Base-by-base conservation (phyloP, 176 grass and related monocot species). In the Leersia perrieri region DNA sequence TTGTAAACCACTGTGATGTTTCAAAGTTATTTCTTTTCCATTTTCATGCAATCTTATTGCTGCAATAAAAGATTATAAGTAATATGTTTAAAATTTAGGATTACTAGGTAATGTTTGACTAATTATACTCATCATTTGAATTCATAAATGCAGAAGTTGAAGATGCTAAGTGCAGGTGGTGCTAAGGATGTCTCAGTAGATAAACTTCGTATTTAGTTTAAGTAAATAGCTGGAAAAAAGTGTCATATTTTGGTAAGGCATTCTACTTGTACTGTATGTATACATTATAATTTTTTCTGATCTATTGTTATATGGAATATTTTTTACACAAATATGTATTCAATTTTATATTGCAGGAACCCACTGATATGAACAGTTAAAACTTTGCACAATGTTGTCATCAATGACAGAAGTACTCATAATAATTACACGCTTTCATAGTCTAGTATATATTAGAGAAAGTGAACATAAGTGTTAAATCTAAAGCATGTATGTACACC, bases 71-170 rank as follows among this genome's bases (percentile, higher is more conserved):
- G 8, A n/a, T n/a, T n/a, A n/a, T n/a, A n/a, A n/a, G n/a, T n/a
- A n/a, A n/a, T n/a, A n/a, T n/a, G 29, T 31, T 80, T 65, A 61
- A 36, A 65, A 64, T 53, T 11, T 42, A 32, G 9, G 69, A 27
- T 51, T 20, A 68, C 2, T 13, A 40, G 20, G 3, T 55, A 23
- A 67, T 39, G 27, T n/a, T 27, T 73, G 10, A 10, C 25, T 40
- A 16, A 36, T 11, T 71, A 11, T 53, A 73, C 23, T 73, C n/a
- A 65, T 72, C 71, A 23, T 20, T 70, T 78, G 18, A 62, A 60
- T 82, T 34, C 44, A 27, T 78, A 20, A 80, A 33, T 88, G 85
- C 89, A 97, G 94, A 97, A 97, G 69, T 15, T 97, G 80, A 97
- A 94, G 87, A 60, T 89, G 49, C 85, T 97, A 51, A 86, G 77